A percentile compares a stretch with the other conserved stretches of the same genome.
phyloP scores from a whole-genome alignment of 2,329 filamentous ascomycete genomes.

The Ceratocystis cubensis region DNA sequence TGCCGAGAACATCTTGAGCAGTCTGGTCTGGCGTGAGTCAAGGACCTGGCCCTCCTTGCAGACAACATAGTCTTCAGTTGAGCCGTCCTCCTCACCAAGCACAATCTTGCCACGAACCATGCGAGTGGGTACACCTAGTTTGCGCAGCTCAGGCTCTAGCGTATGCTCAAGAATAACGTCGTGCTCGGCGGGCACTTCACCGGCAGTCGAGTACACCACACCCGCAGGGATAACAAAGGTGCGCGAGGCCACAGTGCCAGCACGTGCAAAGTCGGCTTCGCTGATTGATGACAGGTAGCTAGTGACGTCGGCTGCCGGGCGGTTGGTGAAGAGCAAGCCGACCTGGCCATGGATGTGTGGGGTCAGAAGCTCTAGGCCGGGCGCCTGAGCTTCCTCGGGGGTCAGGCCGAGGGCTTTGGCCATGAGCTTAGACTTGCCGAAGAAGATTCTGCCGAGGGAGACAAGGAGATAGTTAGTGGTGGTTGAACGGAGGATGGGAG shows the following conservation, averaged over 20 bases:
- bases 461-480: neutral
- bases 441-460: constrained; percentile 59
- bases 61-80: constrained; percentile 53
- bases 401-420: constrained; percentile 76
- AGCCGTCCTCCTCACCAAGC: constrained; percentile 46
- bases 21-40: constrained; percentile 81
- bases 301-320: constrained; percentile 51
- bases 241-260: constrained; percentile 62
- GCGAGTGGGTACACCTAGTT: constrained; percentile 77
- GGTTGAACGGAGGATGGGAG: neutral
- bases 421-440: constrained; percentile 99
- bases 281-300: constrained; percentile 60
- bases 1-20: constrained; percentile 88
- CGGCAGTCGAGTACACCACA: constrained; percentile 66
- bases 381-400: constrained; percentile 65
- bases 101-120: constrained; percentile 81
- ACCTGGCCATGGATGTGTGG: constrained; percentile 67
- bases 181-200: constrained; percentile 65
- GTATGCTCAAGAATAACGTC: constrained; percentile 81
- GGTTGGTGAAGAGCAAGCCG: constrained; percentile 81
- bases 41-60: constrained; percentile 76
- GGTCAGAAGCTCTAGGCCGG: constrained; percentile 59
- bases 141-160: constrained; percentile 79
- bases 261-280: constrained; percentile 81
- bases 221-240: constrained; percentile 72